Conservation (phyloP, 805 yeast species). For the Cyberlindnera mycetangii region DNA sequence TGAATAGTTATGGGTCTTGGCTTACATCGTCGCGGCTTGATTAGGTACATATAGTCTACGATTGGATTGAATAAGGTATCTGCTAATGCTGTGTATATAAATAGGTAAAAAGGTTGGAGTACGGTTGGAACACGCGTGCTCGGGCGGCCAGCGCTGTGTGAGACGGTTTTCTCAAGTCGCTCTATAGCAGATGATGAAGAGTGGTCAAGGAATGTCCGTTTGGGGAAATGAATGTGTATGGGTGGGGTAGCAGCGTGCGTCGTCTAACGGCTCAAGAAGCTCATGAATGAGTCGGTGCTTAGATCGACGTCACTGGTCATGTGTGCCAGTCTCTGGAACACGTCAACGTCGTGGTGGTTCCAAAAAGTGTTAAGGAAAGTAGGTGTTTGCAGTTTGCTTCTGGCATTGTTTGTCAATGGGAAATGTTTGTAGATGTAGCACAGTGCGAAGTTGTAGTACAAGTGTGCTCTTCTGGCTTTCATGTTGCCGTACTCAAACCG, state of each 20-base stretch:
- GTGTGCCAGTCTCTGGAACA: conserved; percentile 9
- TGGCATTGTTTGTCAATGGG: conserved; percentile 1
- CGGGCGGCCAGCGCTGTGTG: too few relatives aligned
- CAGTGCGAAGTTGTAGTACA: conserved; percentile 19
- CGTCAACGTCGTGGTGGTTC: conserved; percentile 14
- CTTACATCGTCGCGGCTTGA: too few relatives aligned
- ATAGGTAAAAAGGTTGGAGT: too few relatives aligned
- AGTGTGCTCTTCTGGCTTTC: conserved; percentile 18
- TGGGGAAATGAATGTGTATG: too few relatives aligned
- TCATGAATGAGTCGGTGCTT: conserved; percentile 21
- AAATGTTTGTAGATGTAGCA: conserved; percentile 15
- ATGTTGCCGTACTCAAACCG: conserved; percentile 12
- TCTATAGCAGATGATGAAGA: too few relatives aligned
- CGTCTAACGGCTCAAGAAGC: conserved; percentile 13
- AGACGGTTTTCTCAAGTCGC: too few relatives aligned
- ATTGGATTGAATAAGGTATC: too few relatives aligned
- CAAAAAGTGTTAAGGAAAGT: conserved; percentile 15
- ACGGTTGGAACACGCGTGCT: too few relatives aligned
- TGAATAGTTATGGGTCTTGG: background rate
- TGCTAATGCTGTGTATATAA: too few relatives aligned
- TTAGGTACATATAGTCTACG: too few relatives aligned
- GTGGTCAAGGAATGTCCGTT: too few relatives aligned
- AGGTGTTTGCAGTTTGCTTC: conserved; percentile 1
- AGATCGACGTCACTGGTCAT: conserved; percentile 13
- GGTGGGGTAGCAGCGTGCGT: too few relatives aligned